Evolutionary conservation across 495 filamentous ascomycete species (phyloP).

Genomic region (Aspergillus olivimuriae): DNA sequence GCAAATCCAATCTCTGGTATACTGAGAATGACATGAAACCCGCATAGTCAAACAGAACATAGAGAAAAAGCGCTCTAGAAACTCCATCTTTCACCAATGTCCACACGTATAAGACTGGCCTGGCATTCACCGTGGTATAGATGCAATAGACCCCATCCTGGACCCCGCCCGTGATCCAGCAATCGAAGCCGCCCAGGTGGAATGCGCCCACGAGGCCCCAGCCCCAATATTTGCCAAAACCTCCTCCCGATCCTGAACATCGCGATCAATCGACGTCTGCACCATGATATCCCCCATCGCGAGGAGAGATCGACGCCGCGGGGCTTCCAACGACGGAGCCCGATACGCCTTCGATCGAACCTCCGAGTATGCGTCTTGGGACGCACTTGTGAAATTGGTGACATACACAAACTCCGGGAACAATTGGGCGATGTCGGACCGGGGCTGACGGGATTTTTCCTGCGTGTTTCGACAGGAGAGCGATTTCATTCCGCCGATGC

Average conservation of each 20-base stretch:
- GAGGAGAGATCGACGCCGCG: background rate
- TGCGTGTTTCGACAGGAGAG: background rate
- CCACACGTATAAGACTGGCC: too few relatives aligned
- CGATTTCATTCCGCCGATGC: background rate
- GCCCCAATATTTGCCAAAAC: background rate
- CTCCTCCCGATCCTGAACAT: conserved; percentile 4
- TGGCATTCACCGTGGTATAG: too few relatives aligned
- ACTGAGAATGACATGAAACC: too few relatives aligned
- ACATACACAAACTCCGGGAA: too few relatives aligned
- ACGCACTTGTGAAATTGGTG: background rate
- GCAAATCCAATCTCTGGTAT: too few relatives aligned
- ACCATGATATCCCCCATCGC: conserved; percentile 6
- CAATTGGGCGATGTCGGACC: too few relatives aligned
- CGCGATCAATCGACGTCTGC: conserved; percentile 3
- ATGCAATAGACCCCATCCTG: too few relatives aligned
- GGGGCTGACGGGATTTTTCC: conserved; percentile 1
- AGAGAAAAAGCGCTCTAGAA: too few relatives aligned
- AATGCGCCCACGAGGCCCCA: background rate
- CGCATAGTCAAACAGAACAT: too few relatives aligned
- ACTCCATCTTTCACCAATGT: too few relatives aligned
- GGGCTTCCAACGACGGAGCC: background rate
- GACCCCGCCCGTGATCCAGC: background rate
- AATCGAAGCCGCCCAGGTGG: background rate
- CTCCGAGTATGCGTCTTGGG: background rate
- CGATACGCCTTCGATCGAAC: background rate